Base-by-base conservation (phyloP, 2,329 filamentous ascomycete species). In the Akanthomyces lecanii region DNA sequence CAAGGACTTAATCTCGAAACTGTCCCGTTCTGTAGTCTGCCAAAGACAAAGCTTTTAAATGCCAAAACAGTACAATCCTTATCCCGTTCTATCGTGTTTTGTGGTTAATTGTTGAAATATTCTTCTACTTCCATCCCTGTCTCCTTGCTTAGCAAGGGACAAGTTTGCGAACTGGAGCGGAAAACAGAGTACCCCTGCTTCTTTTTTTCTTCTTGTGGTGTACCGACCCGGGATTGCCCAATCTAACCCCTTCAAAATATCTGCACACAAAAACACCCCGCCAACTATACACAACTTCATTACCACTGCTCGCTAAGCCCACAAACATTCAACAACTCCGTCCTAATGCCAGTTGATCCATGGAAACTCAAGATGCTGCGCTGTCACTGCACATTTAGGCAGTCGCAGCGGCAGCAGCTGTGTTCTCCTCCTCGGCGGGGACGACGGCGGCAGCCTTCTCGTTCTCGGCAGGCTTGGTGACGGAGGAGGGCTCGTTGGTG, bases 401-500 rank as follows among this genome's bases (percentile, higher is more conserved):
- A 55, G 52, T 65, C 56, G 66, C 66, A 36, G 58, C 73, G 42
- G 75, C 69, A 64, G 73, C 71, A 30, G 71, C 67, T 38, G 72
- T 75, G 52, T 74, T 72, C 66, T 74, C 75, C 42, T 71, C 74
- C 60, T 68, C 71, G 23, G 68, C 74, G 12, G 72, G 73, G 6
- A 67, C 71, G 60, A 73, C 68, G 18, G 66, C 64, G 33, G 68
- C 70, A 63, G 73, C 70, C 53, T 71, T 69, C 59, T 67, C 68
- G 38, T 59, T 60, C 25, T 65, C 69, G 6, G 64, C 67, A 33
- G 74, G 71, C 42, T 69, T 72, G 67, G 74, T 73, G 10, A 73
- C 75, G 64, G 75, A 71, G 30, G 74, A 75, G 61, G 75, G 74
- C 70, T 74, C 73, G 69, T 77, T 79, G 71, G 77, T 71, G 45